Percentiles rank a stretch among this genome's conserved stretches.
Conservation (phyloP, 2,329 filamentous ascomycete genomes). For the Colletotrichum plurivorum region DNA sequence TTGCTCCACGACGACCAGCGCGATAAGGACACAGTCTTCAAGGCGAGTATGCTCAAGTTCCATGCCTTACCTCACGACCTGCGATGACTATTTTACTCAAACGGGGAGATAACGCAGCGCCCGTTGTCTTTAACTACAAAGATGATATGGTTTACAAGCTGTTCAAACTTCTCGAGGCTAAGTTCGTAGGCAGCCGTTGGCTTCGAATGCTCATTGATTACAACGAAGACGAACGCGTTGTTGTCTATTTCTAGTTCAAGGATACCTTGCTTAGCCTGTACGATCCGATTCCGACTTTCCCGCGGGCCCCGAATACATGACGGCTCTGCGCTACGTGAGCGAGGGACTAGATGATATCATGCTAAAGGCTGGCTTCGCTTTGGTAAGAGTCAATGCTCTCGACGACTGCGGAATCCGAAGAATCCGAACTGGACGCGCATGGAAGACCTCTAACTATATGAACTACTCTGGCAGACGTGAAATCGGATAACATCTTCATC, state of each 20-base stretch:
- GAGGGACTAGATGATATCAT: slow-evolving; percentile 53
- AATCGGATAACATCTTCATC: slow-evolving; percentile 55
- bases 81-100: slow-evolving; percentile 44
- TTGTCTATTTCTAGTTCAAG: slow-evolving; percentile 53
- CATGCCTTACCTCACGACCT: slow-evolving; percentile 38
- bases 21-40: slow-evolving; percentile 49
- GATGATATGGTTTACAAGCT: slow-evolving; percentile 49
- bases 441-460: slow-evolving; percentile 42
- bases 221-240: slow-evolving; percentile 49
- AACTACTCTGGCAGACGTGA: slow-evolving; percentile 51
- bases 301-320: slow-evolving; percentile 45
- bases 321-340: slow-evolving; percentile 50
- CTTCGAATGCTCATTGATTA: slow-evolving; percentile 54
- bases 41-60: slow-evolving; percentile 49
- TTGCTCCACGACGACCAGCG: slow-evolving; percentile 44
- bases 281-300: slow-evolving; percentile 49
- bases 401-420: slow-evolving; percentile 19
- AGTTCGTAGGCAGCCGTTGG: slow-evolving; percentile 48
- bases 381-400: slow-evolving; percentile 44
- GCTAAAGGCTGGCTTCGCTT: slow-evolving; percentile 52
- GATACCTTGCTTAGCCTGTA: slow-evolving; percentile 51
- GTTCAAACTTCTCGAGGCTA: slow-evolving; percentile 48
- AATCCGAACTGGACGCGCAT: slow-evolving; percentile 25
- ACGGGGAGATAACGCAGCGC: slow-evolving; percentile 44
- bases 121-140: slow-evolving; percentile 52